Conservation (phyloP, 2,329 filamentous ascomycete genomes). For the Blastomyces silverae region DNA sequence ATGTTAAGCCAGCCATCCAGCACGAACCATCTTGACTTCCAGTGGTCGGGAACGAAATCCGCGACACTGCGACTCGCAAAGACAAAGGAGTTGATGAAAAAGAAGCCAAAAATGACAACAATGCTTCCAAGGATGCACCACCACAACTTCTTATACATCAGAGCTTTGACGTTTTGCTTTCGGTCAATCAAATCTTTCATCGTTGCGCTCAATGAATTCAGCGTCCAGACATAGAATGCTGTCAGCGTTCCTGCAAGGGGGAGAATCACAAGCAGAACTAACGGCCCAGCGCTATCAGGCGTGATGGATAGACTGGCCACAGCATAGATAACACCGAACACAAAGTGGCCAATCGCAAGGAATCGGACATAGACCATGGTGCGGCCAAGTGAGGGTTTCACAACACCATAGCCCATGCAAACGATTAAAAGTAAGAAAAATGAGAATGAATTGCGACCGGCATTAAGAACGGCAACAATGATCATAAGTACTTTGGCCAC, state of each 20-base stretch:
- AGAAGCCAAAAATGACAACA: conserved; percentile 93
- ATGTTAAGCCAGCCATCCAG: conserved; percentile 96
- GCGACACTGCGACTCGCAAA: conserved; percentile 79
- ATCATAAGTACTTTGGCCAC: conserved; percentile 82
- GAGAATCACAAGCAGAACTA: conserved; percentile 87
- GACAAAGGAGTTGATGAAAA: conserved; percentile 96
- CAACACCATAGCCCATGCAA: conserved; percentile 98
- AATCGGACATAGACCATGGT: conserved; percentile 92
- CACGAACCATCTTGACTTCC: conserved; percentile 96
- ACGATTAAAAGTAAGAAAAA: conserved; percentile 98
- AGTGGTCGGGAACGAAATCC: conserved; percentile 91
- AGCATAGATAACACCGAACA: conserved; percentile 90
- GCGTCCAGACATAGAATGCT: conserved; percentile 96
- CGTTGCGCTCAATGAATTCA: conserved; percentile 88
- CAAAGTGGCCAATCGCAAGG: conserved; percentile 84
- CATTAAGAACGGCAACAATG: conserved; percentile 86
- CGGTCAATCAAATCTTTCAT: conserved; percentile 94
- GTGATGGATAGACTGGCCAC: conserved; percentile 82
- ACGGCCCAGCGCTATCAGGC: conserved; percentile 79
- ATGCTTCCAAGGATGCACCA: conserved; percentile 93
- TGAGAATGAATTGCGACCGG: conserved; percentile 91
- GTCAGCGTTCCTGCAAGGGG: conserved; percentile 87
- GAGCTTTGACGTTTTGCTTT: conserved; percentile 85
- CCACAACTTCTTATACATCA: conserved; percentile 98
- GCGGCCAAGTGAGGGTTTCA: conserved; percentile 83